Evolutionary conservation across 331 rosid species (phyloP).

Genomic region (Quercus tomentella): DNA sequence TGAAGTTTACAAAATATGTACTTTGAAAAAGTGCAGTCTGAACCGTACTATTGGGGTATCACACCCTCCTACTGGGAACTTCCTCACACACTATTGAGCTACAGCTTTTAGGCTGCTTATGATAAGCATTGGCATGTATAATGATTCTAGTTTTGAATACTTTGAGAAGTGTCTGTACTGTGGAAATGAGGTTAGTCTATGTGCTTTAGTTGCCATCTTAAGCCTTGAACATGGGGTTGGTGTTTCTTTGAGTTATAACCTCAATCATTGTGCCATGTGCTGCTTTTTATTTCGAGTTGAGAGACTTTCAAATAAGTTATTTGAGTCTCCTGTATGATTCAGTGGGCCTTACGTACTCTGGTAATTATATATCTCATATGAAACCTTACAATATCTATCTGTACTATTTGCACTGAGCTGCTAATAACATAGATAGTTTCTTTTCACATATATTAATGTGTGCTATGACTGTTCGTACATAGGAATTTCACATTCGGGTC

Average conservation of each 20-base stretch:
- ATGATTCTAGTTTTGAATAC: not conserved
- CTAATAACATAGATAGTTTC: not conserved
- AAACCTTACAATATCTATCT: not conserved
- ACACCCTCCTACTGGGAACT: not conserved
- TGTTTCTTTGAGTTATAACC: not conserved
- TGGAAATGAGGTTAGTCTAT: not conserved
- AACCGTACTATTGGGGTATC: no score
- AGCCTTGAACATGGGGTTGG: not conserved
- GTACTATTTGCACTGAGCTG: not conserved
- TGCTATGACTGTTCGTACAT: not conserved
- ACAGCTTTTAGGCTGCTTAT: not conserved
- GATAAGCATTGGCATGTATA: not conserved
- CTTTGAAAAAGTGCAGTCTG: no score
- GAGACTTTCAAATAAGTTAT: not conserved
- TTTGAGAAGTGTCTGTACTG: not conserved
- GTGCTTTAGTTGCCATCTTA: not conserved
- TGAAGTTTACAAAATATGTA: no score
- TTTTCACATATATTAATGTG: not conserved
- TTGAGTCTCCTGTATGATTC: not conserved
- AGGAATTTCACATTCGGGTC: not conserved
- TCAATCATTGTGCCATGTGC: not conserved
- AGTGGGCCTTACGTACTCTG: not conserved
- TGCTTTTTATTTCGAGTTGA: not conserved
- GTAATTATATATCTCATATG: not conserved
- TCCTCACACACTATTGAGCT: not conserved